Conservation (phyloP, 108 stramenopile genomes). For the Discostella stelligeroides region DNA sequence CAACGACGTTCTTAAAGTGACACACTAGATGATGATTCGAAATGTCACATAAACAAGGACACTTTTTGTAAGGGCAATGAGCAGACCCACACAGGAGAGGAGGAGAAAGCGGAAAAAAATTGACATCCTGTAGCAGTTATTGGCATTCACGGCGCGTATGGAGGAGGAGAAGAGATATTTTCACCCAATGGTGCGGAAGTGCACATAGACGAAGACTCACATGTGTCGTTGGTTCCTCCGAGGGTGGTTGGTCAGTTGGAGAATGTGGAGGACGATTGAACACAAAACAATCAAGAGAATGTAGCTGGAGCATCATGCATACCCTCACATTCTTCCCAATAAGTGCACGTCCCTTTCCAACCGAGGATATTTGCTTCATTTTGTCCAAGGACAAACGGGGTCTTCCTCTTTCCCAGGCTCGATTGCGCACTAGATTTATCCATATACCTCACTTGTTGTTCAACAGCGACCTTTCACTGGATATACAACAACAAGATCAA, state of each 20-base stretch:
- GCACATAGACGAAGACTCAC: conserved; percentile 25
- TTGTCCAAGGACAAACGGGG: conserved; percentile 52
- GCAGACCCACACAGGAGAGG: not conserved
- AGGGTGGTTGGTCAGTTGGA: not conserved
- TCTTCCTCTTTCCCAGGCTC: conserved; percentile 60
- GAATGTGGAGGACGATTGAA: not conserved
- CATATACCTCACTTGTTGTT: conserved; percentile 71
- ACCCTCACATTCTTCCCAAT: conserved; percentile 31
- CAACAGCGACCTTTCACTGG: conserved; percentile 14
- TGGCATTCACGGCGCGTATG: conserved; percentile 52
- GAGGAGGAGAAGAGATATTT: conserved; percentile 45
- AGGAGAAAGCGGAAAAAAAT: not conserved
- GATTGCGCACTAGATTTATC: conserved; percentile 65
- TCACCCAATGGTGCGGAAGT: conserved; percentile 35
- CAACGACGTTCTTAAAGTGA: not conserved
- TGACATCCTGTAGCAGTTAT: conserved; percentile 24
- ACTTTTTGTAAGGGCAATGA: not conserved
- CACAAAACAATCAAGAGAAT: no score
- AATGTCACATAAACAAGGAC: not conserved
- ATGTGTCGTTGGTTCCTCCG: conserved; percentile 20
- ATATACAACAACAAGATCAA: conserved; percentile 6
- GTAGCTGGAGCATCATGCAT: conserved; percentile 6
- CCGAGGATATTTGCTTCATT: conserved; percentile 44
- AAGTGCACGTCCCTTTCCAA: conserved; percentile 35
- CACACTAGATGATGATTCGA: conserved; percentile 1